Percentiles rank a stretch among this genome's conserved stretches.
phyloP scores from a whole-genome alignment of 257 asterid species.

The Solanum acaule region DNA sequence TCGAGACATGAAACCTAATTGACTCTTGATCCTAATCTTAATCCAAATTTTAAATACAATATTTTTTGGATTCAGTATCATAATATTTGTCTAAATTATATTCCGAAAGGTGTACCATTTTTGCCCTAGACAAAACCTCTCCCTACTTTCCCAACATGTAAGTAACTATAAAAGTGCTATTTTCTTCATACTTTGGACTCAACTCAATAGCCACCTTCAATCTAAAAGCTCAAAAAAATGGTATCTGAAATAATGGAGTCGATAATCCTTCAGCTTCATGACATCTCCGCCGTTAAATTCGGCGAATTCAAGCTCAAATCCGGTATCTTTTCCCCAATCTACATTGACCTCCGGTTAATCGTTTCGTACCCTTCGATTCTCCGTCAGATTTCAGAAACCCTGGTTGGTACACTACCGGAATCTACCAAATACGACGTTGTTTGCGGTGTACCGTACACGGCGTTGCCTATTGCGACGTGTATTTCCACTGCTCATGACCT shows the following conservation, averaged over 20 bases:
- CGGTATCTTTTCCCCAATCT: slow-evolving; percentile 89
- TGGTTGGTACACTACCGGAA: slow-evolving; percentile 50
- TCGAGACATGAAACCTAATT: too few species aligned
- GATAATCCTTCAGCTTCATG: slow-evolving; percentile 71
- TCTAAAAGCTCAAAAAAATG: background rate
- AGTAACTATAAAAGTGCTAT: background rate
- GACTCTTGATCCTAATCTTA: background rate
- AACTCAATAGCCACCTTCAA: background rate
- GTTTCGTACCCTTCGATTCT: slow-evolving; percentile 85
- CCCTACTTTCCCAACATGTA: background rate
- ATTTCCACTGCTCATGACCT: slow-evolving; percentile 43
- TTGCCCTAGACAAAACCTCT: background rate
- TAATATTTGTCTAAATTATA: background rate
- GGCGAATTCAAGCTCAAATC: slow-evolving; percentile 93
- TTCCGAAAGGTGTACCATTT: background rate
- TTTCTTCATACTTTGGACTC: background rate
- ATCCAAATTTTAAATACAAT: rapidly evolving
- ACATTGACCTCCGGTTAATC: slow-evolving; percentile 92
- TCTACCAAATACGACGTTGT: slow-evolving; percentile 57
- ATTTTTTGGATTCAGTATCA: rapidly evolving
- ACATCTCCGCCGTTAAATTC: slow-evolving; percentile 89
- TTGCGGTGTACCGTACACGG: slow-evolving; percentile 96
- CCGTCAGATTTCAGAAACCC: slow-evolving; percentile 59
- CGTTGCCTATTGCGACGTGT: slow-evolving; percentile 91
- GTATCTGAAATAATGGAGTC: slow-evolving; percentile 50